Conservation (phyloP, 257 asterid species). For the Linderniella brevidens region DNA sequence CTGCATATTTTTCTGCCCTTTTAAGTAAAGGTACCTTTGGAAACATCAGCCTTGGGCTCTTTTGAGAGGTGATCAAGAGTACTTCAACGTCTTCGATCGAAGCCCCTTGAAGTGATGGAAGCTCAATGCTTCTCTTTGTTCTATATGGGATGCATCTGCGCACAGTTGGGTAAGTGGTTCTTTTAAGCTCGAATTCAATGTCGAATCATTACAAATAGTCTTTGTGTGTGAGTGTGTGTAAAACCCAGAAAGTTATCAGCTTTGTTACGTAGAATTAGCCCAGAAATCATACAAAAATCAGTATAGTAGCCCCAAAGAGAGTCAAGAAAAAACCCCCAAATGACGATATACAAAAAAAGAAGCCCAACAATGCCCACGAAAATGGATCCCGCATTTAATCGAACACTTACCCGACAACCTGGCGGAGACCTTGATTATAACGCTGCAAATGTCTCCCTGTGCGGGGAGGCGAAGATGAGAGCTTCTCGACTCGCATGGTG, state of each 20-base stretch:
- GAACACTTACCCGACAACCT: slow-evolving; percentile 65
- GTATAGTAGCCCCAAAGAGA: no score
- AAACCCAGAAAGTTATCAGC: no score
- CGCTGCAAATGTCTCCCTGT: slow-evolving; percentile 67
- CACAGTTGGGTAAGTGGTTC: background rate
- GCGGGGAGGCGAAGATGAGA: slow-evolving; percentile 33
- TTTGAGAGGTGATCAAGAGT: background rate
- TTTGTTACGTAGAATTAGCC: no score
- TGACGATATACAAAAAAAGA: no score
- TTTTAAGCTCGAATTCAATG: background rate
- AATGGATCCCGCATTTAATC: no score
- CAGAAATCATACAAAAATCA: no score
- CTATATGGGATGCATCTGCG: slow-evolving; percentile 1
- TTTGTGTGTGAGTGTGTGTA: no score
- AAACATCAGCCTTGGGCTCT: background rate
- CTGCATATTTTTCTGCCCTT: background rate
- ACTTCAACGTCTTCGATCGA: background rate
- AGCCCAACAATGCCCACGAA: no score
- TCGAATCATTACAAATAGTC: background rate
- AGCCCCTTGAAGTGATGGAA: background rate
- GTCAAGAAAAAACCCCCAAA: no score
- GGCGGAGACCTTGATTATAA: slow-evolving; percentile 51
- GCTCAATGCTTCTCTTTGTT: background rate
- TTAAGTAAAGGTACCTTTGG: background rate
- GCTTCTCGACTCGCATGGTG: slow-evolving; percentile 43